Base-by-base conservation (phyloP, 2,329 filamentous ascomycete genomes). In the Aspergillus candidus region DNA sequence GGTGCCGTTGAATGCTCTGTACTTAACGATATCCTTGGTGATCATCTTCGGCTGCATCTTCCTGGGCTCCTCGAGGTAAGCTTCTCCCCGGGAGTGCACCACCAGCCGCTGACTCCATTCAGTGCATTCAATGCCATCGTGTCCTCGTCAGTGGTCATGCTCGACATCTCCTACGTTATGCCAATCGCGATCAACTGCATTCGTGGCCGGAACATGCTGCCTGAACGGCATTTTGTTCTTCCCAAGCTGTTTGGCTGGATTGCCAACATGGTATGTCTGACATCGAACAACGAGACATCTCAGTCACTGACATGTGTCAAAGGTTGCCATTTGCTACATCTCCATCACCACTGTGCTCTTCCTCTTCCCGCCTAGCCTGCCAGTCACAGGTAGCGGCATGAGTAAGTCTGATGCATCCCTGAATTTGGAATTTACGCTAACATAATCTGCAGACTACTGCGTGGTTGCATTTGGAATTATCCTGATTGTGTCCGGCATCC, bases 261-360 rank as follows among this genome's bases (percentile, higher is more conserved):
- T 17, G 71, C 76, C 17, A 86, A 86, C 57, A 45, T 73, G 33
- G 69, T 76, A 63, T 45, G 68, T 52, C n/a, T 10, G 12, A 4
- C 4, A 13, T 11, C 13, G 7, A 11, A 30, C 2, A 32, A 22
- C 2, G 2, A 12, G n/a, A 4, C 6, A 12, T 11, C 5, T 18
- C 3, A 15, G 29, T 12, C 3, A 32, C 11, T 46, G 11, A 38
- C 11, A 6, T 15, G 27, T 10, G n/a, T 12, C 30, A 32, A 31
- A 83, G 84, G 50, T 67, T 34, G 59, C 64, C 4, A 72, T 89
- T 37, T 69, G 70, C 0, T 89, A 84, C 65, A 78, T 83, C 1
- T 67, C 79, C 11, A 61, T 88, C n/a, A 88, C 84, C 0, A 88
- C 83, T 0, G 79, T 88, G 1, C 72, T 89, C 1, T 88, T 88